Evolutionary conservation across 2,329 filamentous ascomycete genomes (phyloP), one percentile per base, ranked within the genome.

Genomic region (Elsinoe australis): DNA sequence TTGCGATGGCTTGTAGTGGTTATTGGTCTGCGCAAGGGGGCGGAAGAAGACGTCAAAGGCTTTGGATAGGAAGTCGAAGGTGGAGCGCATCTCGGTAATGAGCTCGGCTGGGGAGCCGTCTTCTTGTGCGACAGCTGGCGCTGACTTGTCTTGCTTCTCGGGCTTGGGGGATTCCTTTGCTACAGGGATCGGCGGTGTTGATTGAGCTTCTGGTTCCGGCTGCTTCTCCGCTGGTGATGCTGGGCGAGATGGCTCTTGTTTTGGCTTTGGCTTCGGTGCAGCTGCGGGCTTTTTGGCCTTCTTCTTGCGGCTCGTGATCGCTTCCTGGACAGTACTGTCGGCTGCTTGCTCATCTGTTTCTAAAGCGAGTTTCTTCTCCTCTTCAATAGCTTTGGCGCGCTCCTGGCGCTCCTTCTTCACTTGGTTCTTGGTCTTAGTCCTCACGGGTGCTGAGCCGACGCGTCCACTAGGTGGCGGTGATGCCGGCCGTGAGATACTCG

Each of bases 271-370:
- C 17, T 46, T 49, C 12, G 38, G 18, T 34, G 52, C 49, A 2
- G 56, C 54, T 6, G 59, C 52, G 5, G 65, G 61, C 66, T 87
- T 90, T 71, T 85, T 88, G 62, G 85, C 79, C 68, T 90, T 92
- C 72, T 87, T 90, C 71, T 88, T 88, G 46, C 86, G 78, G 26
- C 84, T 84, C 41, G 87, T 63, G 32, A 94, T 83, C 0, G 87
- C 86, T 5, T 80, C 86, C 55, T 76, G 71, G 7, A 72, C 69
- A n/a, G 67, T 62, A 53, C 79, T 77, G 53, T 79, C 74, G 6
- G 64, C 59, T 3, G 59, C 49, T 3, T 58, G 24, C 6, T 60
- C 60, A 22, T 33, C 31, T n/a, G 28, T 35, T 14, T 53, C 50
- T 54, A 79, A 75, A 12, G 69, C 67, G 45, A 77, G 71, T 9